Conservation (phyloP, 345 rosid genomes). For the sweet orange (Citrus sinensis) region DNA sequence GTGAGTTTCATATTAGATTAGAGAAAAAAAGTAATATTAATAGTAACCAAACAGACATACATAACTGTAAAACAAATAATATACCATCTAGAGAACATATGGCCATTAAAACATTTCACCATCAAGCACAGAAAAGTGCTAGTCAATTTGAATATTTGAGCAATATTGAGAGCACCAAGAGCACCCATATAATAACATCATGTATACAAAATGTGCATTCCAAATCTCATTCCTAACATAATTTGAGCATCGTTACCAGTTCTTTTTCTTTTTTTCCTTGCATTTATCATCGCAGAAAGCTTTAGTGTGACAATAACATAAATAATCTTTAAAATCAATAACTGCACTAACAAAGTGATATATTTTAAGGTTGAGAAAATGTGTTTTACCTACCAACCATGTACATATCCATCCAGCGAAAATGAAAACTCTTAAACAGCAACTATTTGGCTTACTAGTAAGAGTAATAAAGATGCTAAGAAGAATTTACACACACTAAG, state of each 20-base stretch:
- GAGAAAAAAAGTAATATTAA: neutral
- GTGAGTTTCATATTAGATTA: neutral
- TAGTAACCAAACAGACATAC: neutral
- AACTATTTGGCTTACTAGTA: neutral
- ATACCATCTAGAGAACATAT: neutral
- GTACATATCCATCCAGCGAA: neutral
- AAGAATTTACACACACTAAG: neutral
- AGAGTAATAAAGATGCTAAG: neutral
- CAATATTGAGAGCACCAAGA: neutral
- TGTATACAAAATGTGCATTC: neutral
- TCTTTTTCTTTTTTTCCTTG: neutral
- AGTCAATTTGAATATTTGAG: neutral
- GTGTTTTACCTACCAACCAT: neutral
- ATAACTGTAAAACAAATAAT: neutral
- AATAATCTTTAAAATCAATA: neutral
- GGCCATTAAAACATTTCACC: neutral
- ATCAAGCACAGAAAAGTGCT: neutral
- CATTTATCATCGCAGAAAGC: neutral
- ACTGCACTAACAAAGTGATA: neutral
- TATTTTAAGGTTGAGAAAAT: neutral
- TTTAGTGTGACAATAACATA: neutral
- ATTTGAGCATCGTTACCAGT: neutral
- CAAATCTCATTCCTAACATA: neutral
- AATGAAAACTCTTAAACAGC: neutral
- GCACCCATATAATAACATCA: no score